Evolutionary conservation across 768 basidiomycete species (phyloP).

Genomic region (Amanita rimosa): DNA sequence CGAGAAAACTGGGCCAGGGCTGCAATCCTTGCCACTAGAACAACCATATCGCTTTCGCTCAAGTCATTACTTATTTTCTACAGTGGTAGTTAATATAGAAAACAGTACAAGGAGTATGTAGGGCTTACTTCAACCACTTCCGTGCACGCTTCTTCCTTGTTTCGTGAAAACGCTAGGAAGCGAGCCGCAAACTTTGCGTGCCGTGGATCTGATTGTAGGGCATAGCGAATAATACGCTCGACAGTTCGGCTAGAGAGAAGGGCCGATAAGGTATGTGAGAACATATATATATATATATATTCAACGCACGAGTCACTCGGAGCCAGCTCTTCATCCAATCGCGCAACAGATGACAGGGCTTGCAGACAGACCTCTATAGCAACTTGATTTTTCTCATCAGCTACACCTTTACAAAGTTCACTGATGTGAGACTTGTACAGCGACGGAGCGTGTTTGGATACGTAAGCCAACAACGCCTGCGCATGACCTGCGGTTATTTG

Average conservation of each 20-base stretch:
- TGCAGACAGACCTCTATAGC: conserved; percentile 63
- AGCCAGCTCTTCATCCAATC: conserved; percentile 43
- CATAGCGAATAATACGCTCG: conserved; percentile 52
- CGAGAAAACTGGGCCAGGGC: conserved; percentile 68
- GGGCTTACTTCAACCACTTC: conserved; percentile 53
- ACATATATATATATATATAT: background rate
- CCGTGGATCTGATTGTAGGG: conserved; percentile 43
- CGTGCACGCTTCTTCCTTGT: conserved; percentile 35
- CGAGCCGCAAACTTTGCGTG: conserved; percentile 85
- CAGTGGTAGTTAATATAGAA: conserved; percentile 7
- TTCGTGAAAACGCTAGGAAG: conserved; percentile 48
- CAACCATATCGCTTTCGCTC: background rate
- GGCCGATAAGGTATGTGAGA: conserved; percentile 1
- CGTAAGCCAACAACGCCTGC: conserved; percentile 37
- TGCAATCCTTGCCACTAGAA: conserved; percentile 54
- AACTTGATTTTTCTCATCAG: conserved; percentile 44
- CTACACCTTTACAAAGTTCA: conserved; percentile 66
- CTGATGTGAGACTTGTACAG: conserved; percentile 65
- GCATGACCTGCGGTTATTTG: conserved; percentile 34
- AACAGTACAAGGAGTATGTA: background rate
- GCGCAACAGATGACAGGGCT: conserved; percentile 60
- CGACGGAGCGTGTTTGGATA: conserved; percentile 68
- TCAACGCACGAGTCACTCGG: conserved; percentile 59
- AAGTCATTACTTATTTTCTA: conserved; percentile 22
- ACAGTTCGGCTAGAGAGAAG: conserved; percentile 41